Conservation (phyloP, 2,329 filamentous ascomycete genomes). For the Fusarium guadeloupense region DNA sequence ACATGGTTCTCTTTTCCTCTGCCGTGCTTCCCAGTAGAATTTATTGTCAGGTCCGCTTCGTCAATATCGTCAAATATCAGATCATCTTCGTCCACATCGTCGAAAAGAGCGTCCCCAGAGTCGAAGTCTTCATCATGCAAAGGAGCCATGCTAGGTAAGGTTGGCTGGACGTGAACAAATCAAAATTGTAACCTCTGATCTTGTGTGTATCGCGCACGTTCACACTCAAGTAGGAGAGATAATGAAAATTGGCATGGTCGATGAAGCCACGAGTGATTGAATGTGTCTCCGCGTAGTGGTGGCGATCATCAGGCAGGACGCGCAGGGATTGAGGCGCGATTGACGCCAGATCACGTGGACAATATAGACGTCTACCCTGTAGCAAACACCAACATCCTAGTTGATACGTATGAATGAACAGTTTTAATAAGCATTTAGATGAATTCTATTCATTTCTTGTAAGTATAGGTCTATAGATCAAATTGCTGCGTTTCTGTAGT, state of each 20-base stretch:
- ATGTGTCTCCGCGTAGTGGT: neutral
- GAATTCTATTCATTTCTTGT: no score
- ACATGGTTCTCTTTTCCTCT: slow-evolving; percentile 4
- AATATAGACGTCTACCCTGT: no score
- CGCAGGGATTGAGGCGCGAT: neutral
- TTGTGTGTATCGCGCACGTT: neutral
- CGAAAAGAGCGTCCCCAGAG: slow-evolving; percentile 43
- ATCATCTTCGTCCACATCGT: slow-evolving; percentile 34
- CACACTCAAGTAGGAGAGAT: neutral
- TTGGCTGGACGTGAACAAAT: neutral
- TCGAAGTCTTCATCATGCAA: slow-evolving; percentile 38
- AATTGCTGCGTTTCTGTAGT: no score
- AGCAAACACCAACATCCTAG: no score
- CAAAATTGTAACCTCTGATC: neutral
- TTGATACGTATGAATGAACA: no score
- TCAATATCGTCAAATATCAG: slow-evolving; percentile 35
- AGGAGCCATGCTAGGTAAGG: neutral
- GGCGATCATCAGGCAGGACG: neutral
- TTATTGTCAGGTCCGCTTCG: slow-evolving; percentile 23
- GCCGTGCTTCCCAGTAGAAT: slow-evolving; percentile 10
- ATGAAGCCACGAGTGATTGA: neutral
- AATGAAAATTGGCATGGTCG: neutral
- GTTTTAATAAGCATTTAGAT: no score
- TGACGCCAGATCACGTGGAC: neutral
- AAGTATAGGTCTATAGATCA: no score